Evolutionary conservation across 176 grass and related monocot genomes (phyloP), one percentile per base, ranked within the genome.

Genomic region (Pontederia paniculata): DNA sequence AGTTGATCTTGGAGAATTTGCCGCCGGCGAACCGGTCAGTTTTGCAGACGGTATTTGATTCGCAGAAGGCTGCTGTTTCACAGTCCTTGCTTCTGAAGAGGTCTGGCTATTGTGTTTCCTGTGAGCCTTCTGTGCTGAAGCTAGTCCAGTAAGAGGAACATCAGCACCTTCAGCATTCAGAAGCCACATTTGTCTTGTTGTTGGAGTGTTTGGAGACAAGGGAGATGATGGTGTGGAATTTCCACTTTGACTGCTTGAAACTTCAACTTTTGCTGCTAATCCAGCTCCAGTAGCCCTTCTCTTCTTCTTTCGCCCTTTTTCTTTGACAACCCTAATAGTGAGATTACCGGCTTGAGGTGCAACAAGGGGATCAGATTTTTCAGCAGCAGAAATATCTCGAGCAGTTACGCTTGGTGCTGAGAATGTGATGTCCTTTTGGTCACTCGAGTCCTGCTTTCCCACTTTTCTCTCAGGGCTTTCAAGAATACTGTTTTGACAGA

Each of bases 231-330:
- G 80, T 20, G 82, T 98, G 21, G 93, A 98, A 72, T 88, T 98
- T 62, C 80, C 77, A 22, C 93, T 91, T 65, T 91, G 86, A 77
- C 86, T 98, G 57, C 93, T 98, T 48, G 93, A 98, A 76, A 74
- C 93, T 77, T 98, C 93, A 67, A 88, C 71, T 60, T 91, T 98
- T 18, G 75, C 49, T 54, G 77, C 77, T 23, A 81, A 75, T 72
- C 78, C 84, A 14, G 64, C 51, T 62, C 63, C 71, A 31, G 63
- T 71, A 23, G 62, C 57, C 68, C 67, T 77, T 45, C 68, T 59
- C 65, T 81, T 91, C 54, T 76, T 87, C 60, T 77, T 56, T 53
- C 66, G 81, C 21, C 82, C 74, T 82, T 82, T 89, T 9, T 88
- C 82, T 82, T 74, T 71, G 48, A 71, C 37, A 58, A 98, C 76